Conservation (phyloP, 116 monocot species). For the Iris pallida region DNA sequence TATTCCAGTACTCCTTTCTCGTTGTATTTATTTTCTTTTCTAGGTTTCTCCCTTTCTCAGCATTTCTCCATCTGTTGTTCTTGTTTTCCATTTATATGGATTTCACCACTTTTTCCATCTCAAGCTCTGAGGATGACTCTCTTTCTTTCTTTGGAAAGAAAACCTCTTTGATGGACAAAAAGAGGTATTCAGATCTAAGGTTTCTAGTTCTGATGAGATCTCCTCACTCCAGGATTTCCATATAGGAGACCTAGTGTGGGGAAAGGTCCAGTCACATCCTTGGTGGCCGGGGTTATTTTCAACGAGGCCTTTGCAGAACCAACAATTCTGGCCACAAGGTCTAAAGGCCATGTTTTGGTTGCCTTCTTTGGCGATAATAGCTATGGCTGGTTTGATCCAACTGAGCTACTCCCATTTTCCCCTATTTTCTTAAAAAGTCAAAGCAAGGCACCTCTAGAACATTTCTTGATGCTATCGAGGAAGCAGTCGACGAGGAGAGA, state of each 20-base stretch:
- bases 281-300: slow-evolving; percentile 93
- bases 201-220: too few species aligned
- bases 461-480: slow-evolving; percentile 69
- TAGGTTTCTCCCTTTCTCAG: too few species aligned
- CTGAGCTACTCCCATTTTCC: slow-evolving; percentile 65
- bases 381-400: slow-evolving; percentile 82
- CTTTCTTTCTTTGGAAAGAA: too few species aligned
- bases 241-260: slow-evolving; percentile 88
- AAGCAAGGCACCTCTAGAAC: slow-evolving; percentile 31
- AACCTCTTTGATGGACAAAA: too few species aligned
- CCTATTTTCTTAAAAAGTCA: slow-evolving; percentile 53
- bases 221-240: slow-evolving; percentile 24
- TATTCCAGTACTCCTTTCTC: too few species aligned
- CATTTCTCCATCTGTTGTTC: too few species aligned
- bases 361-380: slow-evolving; percentile 89
- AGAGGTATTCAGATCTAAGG: too few species aligned
- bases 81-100: too few species aligned
- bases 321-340: slow-evolving; percentile 36
- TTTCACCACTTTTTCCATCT: too few species aligned
- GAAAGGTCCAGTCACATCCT: slow-evolving; percentile 87
- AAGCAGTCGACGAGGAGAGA: slow-evolving; percentile 50
- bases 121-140: too few species aligned
- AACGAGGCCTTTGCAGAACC: slow-evolving; percentile 48
- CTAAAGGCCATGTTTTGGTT: slow-evolving; percentile 55
- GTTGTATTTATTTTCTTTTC: too few species aligned